phyloP scores from a whole-genome alignment of 768 basidiomycete genomes.

The Boletus rubropictus region DNA sequence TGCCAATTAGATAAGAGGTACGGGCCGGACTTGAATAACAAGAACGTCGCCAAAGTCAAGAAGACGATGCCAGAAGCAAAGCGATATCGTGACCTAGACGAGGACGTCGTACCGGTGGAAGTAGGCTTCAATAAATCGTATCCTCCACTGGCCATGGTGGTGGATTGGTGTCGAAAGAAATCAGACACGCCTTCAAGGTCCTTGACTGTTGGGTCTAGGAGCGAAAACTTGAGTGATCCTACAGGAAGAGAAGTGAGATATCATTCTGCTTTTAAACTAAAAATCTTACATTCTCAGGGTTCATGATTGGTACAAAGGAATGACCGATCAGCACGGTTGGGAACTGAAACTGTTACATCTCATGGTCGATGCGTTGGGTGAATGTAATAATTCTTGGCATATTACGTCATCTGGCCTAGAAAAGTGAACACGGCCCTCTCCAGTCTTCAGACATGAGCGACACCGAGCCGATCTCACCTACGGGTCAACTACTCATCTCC shows the following conservation, averaged over 20 bases:
- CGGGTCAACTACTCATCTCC: constrained; percentile 44
- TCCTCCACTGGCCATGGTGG: constrained; percentile 16
- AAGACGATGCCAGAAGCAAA: constrained; percentile 11
- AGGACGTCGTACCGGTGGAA: neutral
- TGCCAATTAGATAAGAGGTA: constrained; percentile 2
- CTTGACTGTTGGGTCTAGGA: neutral
- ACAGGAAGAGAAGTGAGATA: neutral
- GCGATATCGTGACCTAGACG: constrained; percentile 9
- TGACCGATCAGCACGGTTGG: neutral
- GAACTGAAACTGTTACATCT: neutral
- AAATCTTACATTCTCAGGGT: neutral
- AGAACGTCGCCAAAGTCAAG: constrained; percentile 9
- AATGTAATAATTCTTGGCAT: too few relatives aligned
- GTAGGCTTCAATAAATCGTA: constrained; percentile 17
- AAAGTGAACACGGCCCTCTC: neutral
- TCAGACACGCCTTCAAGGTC: neutral
- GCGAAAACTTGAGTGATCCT: neutral
- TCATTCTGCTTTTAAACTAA: neutral
- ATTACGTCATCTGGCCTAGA: too few relatives aligned
- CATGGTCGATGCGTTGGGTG: too few relatives aligned
- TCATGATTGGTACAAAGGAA: neutral
- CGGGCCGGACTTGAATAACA: constrained; percentile 5
- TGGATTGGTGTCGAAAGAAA: neutral
- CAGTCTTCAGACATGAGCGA: constrained; percentile 23
- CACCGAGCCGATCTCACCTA: constrained; percentile 38